Evolutionary conservation across 2,329 filamentous ascomycete species (phyloP), one percentile per base, ranked within the genome.

Genomic region (Aspergillus carbonarius): DNA sequence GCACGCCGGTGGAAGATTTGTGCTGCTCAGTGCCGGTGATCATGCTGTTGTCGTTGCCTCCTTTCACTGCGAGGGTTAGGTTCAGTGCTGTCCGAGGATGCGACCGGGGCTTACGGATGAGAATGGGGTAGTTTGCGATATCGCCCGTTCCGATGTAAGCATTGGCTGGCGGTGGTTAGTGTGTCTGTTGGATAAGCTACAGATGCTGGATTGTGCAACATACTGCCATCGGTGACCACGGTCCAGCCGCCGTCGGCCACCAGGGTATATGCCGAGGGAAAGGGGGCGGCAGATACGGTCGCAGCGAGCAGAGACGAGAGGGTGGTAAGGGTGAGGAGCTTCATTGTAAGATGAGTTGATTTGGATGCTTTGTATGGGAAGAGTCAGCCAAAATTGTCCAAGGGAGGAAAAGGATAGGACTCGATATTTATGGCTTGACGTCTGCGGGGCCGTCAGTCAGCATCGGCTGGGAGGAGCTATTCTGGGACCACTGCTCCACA

Each of bases 161-260:
- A 20, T 50, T 30, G 2, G 48, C 48, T 50, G 17, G 12, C 2
- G 32, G 3, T 13, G 5, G 32, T 50, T 35, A 50, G 37, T 39
- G 1, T 9, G 15, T 49, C 4, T 32, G 7, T 10, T 32, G 27
- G 7, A 32, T 10, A 10, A 10, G 3, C 5, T 23, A 5, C 3
- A 32, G 8, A 32, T 32, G 1, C 30, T 3, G 18, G 8, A 37
- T 7, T 15, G 17, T 10, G 5, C 3, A 12, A 17, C 50, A 20
- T 44, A 54, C 51, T 34, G 15, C 51, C 51, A 25, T 54, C 37
- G 7, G 51, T 54, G 1, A 54, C 51, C 5, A 54, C 39, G 0
- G 51, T 54, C 51, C 51, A 54, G 25, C 51, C 51, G 10, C 51
- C 51, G 30, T 54, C 51, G 3, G 51, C 51, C 20, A 54, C 51